Evolutionary conservation across 2,329 filamentous ascomycete species (phyloP).

Genomic region (Trichoderma oligosporum): DNA sequence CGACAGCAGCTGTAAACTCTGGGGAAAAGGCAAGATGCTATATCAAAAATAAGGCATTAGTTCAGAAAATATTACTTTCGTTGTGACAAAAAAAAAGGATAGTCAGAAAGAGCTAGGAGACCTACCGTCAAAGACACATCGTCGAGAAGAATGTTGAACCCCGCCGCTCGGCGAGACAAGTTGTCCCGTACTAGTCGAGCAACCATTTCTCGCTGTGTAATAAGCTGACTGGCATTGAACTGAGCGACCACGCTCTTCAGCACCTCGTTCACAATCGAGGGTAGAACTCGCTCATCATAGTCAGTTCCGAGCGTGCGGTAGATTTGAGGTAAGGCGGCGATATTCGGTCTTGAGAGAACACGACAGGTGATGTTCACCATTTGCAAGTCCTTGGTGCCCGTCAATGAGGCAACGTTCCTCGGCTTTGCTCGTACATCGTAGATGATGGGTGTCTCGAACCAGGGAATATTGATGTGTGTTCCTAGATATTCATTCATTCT

Average conservation of each 20-base stretch:
- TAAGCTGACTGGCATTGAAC: conserved; percentile 97
- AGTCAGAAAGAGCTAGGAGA: background rate
- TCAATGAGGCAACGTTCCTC: conserved; percentile 92
- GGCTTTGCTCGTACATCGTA: conserved; percentile 99
- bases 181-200: conserved; percentile 89
- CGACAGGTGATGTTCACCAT: conserved; percentile 99
- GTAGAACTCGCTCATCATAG: conserved; percentile 94
- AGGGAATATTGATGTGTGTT: conserved; percentile 90
- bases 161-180: conserved; percentile 80
- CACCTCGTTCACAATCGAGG: conserved; percentile 98
- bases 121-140: conserved; percentile 93
- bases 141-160: conserved; percentile 96
- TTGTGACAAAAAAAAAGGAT: background rate
- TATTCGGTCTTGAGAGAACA: conserved; percentile 87
- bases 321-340: conserved; percentile 90
- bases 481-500: too few relatives aligned
- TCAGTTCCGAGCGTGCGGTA: conserved; percentile 93
- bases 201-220: conserved; percentile 98
- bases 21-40: conserved; percentile 70
- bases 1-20: conserved; percentile 69
- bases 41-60: background rate
- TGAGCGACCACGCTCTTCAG: conserved; percentile 98
- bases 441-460: conserved; percentile 94
- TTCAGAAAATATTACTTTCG: background rate
- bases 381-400: conserved; percentile 97